Evolutionary conservation across 1,284 basidiomycete genomes (phyloP).

Genomic region (Apiotrichum sp.): DNA sequence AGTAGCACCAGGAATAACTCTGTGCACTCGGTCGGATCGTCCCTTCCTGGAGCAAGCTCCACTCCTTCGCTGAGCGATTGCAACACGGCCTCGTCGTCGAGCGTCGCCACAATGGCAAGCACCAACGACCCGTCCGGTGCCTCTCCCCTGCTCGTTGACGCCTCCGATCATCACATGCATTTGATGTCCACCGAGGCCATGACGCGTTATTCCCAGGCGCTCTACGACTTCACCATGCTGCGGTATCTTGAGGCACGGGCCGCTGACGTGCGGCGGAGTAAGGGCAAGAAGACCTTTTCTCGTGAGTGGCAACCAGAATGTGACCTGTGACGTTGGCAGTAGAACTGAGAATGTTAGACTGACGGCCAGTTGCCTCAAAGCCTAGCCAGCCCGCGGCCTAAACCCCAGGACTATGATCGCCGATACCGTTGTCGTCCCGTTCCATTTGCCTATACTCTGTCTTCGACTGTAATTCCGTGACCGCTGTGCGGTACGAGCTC

Average conservation of each 20-base stretch:
- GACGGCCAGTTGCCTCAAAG: no score
- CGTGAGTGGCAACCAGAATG: neutral
- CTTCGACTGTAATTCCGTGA: no score
- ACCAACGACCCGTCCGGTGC: neutral
- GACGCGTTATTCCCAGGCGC: neutral
- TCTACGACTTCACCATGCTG: conserved; percentile 5
- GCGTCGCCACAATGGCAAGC: neutral
- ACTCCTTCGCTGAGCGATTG: neutral
- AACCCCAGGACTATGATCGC: no score
- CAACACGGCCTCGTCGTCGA: neutral
- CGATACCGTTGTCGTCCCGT: no score
- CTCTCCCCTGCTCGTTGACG: neutral
- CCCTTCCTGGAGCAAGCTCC: neutral
- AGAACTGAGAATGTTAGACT: no score
- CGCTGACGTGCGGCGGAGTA: neutral
- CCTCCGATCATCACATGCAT: neutral
- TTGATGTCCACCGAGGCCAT: neutral
- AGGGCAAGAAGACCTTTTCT: neutral
- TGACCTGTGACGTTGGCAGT: no score
- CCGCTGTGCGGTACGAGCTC: no score
- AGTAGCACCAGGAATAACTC: neutral
- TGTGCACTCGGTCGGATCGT: neutral
- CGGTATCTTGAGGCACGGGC: neutral
- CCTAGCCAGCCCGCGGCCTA: no score
- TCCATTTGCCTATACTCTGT: no score